phyloP scores from a whole-genome alignment of 352 stramenopile species.

The Globisporangium carolinianum region DNA sequence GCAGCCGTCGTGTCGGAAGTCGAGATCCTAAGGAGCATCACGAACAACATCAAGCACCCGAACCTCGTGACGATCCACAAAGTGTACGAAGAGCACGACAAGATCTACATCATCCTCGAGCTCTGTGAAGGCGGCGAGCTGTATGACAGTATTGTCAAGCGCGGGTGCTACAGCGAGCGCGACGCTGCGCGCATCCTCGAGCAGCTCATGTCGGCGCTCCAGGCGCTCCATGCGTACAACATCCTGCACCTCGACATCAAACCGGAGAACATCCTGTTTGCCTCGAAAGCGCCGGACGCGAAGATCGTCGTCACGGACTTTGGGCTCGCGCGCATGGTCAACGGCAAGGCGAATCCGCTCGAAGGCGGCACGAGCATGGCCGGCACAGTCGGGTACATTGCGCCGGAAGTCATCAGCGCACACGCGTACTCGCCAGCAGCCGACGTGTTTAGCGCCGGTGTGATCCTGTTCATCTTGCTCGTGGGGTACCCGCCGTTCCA shows the following conservation, averaged over 20 bases:
- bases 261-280: slow-evolving; percentile 75
- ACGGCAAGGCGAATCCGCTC: slow-evolving; percentile 59
- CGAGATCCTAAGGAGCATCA: slow-evolving; percentile 78
- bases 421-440: slow-evolving; percentile 60
- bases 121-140: slow-evolving; percentile 66
- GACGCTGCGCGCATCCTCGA: slow-evolving; percentile 59
- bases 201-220: slow-evolving; percentile 56
- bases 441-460: slow-evolving; percentile 75
- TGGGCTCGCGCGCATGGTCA: slow-evolving; percentile 66
- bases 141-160: slow-evolving; percentile 65
- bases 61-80: slow-evolving; percentile 80
- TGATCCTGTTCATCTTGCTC: slow-evolving; percentile 76
- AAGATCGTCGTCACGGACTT: slow-evolving; percentile 80
- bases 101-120: slow-evolving; percentile 78
- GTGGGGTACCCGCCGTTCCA: slow-evolving; percentile 74
- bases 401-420: slow-evolving; percentile 61
- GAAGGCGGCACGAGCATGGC: slow-evolving; percentile 59
- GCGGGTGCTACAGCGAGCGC: slow-evolving; percentile 55
- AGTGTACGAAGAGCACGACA: slow-evolving; percentile 75
- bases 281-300: slow-evolving; percentile 33
- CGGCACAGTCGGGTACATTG: slow-evolving; percentile 75
- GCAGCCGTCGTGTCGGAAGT: slow-evolving; percentile 64
- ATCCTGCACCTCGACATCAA: slow-evolving; percentile 80
- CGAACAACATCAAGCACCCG: slow-evolving; percentile 68
- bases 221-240: slow-evolving; percentile 65